phyloP scores from a whole-genome alignment of 2,329 filamentous ascomycete species.

The Pochonia chlamydosporia region DNA sequence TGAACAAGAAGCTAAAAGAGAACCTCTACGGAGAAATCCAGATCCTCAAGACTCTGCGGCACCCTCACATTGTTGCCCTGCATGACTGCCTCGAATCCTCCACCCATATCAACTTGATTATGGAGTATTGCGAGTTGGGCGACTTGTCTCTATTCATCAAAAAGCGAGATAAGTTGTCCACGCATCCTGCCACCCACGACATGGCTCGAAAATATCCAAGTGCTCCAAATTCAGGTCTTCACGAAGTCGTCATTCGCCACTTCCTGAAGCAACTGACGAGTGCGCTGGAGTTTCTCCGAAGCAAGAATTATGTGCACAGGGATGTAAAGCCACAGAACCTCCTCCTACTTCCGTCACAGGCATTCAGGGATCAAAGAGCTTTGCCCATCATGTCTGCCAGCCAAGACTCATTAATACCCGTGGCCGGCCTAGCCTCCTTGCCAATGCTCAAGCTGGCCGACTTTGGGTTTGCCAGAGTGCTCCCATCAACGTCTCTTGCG shows the following conservation, averaged over 20 bases:
- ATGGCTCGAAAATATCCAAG: slow-evolving; percentile 94
- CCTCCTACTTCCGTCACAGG: slow-evolving; percentile 75
- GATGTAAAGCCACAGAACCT: slow-evolving; percentile 98
- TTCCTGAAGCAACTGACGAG: slow-evolving; percentile 94
- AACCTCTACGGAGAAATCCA: slow-evolving; percentile 94
- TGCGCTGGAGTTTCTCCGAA: slow-evolving; percentile 81
- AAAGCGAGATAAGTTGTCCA: slow-evolving; percentile 75
- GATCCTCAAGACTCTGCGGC: slow-evolving; percentile 87
- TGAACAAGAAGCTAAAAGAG: slow-evolving; percentile 94
- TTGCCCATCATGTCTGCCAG: slow-evolving; percentile 68
- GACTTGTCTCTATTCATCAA: slow-evolving; percentile 95
- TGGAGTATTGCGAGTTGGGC: slow-evolving; percentile 97
- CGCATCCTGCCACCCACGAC: slow-evolving; percentile 76
- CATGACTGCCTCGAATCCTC: slow-evolving; percentile 88
- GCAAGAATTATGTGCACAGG: slow-evolving; percentile 84
- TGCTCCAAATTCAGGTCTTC: slow-evolving; percentile 73
- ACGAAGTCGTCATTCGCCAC: slow-evolving; percentile 94
- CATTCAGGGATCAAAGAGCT: slow-evolving; percentile 52
- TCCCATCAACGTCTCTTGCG: slow-evolving; percentile 85
- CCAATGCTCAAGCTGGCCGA: slow-evolving; percentile 98
- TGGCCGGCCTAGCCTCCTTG: slow-evolving; percentile 73
- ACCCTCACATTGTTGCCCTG: slow-evolving; percentile 94
- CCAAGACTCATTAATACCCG: slow-evolving; percentile 73
- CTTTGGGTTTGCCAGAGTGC: slow-evolving; percentile 93
- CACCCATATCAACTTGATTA: slow-evolving; percentile 89